Base-by-base conservation (phyloP, 2,329 filamentous ascomycete species). In the Penicillium verrucosum region DNA sequence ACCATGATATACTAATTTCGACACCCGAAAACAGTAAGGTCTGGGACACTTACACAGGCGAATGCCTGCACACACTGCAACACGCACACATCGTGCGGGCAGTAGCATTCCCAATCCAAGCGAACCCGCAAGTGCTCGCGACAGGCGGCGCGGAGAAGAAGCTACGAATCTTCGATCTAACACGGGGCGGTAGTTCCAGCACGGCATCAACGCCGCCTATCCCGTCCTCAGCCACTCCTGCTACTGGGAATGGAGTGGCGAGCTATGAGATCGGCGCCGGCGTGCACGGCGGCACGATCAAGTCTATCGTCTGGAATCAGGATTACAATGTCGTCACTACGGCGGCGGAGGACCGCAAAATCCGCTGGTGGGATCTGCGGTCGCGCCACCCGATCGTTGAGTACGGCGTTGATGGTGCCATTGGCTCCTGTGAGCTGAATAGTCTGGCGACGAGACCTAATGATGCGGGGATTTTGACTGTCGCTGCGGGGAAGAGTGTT, bases 81-180 rank as follows among this genome's bases (percentile, higher is more conserved):
- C 94, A 99, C 74, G 86, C 92, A 62, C 94, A 99, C 75, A 97
- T 99, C 63, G 94, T 97, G 59, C 90, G 94, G 61, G 90, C 93
- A 38, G 85, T 97, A 60, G 92, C 94, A 11, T 97, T 97, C 68
- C 89, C 90, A 2, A 86, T 89, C 42, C 89, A 93, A 65, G 84
- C 87, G 52, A 87, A 86, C 23, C 89, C 89, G n/a, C 87, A 82
- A 60, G 80, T 96, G 54, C 81, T 99, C 29, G 94, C 93, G 6
- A 97, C 94, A 0, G 94, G 93, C 34, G 94, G 94, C 27, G 90
- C 90, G 79, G 94, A 99, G 78, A 97, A 97, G 82, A 97, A 94
- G 76, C 83, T 99, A 51, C 90, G 93, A 51, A 88, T 99, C 61
- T 99, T 94, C 70, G 93, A 97, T 68, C 80, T 99, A 16, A 85